Evolutionary conservation across 192 early-diverging fungal genomes (phyloP).

Genomic region (Backusella mclennaniae): DNA sequence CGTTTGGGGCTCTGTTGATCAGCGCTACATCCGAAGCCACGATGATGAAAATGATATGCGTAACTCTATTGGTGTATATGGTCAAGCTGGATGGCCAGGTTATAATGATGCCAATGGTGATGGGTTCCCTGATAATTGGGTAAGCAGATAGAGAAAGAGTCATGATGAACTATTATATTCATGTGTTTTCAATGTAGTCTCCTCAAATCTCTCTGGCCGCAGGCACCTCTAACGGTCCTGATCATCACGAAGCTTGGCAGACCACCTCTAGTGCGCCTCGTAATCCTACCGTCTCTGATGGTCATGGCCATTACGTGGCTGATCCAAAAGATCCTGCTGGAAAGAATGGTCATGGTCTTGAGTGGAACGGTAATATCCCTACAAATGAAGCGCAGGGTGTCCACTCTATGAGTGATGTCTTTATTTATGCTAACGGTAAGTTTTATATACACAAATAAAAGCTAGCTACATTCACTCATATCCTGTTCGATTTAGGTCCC

Average conservation of each 20-base stretch:
- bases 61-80: conserved; percentile 49
- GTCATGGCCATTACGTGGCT: conserved; percentile 22
- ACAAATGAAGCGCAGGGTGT: conserved; percentile 32
- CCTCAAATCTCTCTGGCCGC: conserved; percentile 41
- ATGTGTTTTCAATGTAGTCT: background rate
- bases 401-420: conserved; percentile 50
- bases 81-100: conserved; percentile 48
- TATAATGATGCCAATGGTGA: conserved; percentile 45
- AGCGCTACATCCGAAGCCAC: conserved; percentile 47
- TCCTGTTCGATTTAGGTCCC: conserved; percentile 24
- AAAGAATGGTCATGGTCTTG: conserved; percentile 29
- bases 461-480: background rate
- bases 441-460: too few relatives aligned
- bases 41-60: conserved; percentile 41
- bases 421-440: conserved; percentile 38
- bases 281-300: conserved; percentile 32
- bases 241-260: conserved; percentile 48
- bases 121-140: conserved; percentile 51
- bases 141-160: background rate
- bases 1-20: conserved; percentile 63
- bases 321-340: conserved; percentile 28
- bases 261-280: conserved; percentile 36
- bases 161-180: background rate
- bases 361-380: conserved; percentile 27
- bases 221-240: conserved; percentile 42